Evolutionary conservation across 139 green algal genomes (phyloP).

Genomic region (Gonium pectorale): DNA sequence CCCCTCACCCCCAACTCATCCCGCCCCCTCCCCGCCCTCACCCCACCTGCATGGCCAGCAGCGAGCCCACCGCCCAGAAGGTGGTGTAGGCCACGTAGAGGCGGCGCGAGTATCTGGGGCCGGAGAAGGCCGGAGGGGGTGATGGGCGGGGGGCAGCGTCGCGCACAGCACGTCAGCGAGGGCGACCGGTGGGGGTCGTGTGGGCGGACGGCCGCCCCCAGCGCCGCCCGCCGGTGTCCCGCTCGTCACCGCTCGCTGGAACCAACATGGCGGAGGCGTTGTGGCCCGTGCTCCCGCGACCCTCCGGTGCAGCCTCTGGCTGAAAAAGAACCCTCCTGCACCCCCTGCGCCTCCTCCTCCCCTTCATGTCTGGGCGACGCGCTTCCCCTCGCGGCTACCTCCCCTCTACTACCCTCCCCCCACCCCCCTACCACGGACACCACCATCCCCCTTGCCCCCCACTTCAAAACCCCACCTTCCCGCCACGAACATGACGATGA

Average conservation of each 20-base stretch:
- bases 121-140: background rate
- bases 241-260: too few species aligned
- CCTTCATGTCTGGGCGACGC: background rate
- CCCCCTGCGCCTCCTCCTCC: background rate
- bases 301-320: too few species aligned
- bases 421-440: background rate
- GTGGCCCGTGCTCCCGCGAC: too few species aligned
- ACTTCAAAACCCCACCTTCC: slow-evolving; percentile 36
- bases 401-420: background rate
- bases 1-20: too few species aligned
- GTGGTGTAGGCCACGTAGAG: slow-evolving; percentile 68
- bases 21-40: background rate
- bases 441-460: background rate
- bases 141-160: background rate
- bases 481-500: slow-evolving; percentile 68
- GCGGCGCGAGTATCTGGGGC: slow-evolving; percentile 54
- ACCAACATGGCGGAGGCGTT: too few species aligned
- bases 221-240: too few species aligned
- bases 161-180: background rate
- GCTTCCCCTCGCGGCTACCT: background rate
- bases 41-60: slow-evolving; percentile 63
- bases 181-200: too few species aligned
- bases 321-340: too few species aligned
- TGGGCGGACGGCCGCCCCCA: too few species aligned
- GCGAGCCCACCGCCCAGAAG: slow-evolving; percentile 60